These are phyloP conservation scores for Daldinia concentrica DNA, from an alignment of 495 filamentous ascomycete genomes.

Conservation along the genomic window DNA sequence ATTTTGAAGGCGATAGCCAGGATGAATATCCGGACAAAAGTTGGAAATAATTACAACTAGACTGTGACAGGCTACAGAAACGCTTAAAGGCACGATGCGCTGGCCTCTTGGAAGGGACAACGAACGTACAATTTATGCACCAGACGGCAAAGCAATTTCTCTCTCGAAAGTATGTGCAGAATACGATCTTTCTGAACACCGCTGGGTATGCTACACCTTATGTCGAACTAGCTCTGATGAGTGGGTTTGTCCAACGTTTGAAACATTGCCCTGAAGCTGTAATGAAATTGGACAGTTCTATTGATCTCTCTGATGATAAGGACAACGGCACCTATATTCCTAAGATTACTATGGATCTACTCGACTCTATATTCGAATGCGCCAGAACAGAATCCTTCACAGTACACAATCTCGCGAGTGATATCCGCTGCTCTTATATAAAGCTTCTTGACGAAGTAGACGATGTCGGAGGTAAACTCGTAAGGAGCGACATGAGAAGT, in stretches of 20 bases:
- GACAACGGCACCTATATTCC: too few relatives aligned
- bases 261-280: background rate
- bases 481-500: background rate
- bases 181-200: background rate
- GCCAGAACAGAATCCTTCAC: background rate
- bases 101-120: background rate
- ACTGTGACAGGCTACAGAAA: background rate
- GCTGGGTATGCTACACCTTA: background rate
- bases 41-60: background rate
- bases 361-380: background rate
- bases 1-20: background rate
- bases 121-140: background rate
- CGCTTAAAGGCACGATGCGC: background rate
- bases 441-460: background rate
- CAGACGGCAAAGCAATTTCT: background rate
- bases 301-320: background rate
- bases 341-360: background rate
- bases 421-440: background rate
- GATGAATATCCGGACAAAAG: background rate
- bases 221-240: background rate
- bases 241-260: background rate
- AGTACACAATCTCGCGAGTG: background rate
- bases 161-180: background rate
- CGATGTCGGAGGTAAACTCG: background rate
- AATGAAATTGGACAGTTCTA: background rate